Evolutionary conservation across 495 filamentous ascomycete genomes (phyloP).

Genomic region (Penicillium atrosanguineum): DNA sequence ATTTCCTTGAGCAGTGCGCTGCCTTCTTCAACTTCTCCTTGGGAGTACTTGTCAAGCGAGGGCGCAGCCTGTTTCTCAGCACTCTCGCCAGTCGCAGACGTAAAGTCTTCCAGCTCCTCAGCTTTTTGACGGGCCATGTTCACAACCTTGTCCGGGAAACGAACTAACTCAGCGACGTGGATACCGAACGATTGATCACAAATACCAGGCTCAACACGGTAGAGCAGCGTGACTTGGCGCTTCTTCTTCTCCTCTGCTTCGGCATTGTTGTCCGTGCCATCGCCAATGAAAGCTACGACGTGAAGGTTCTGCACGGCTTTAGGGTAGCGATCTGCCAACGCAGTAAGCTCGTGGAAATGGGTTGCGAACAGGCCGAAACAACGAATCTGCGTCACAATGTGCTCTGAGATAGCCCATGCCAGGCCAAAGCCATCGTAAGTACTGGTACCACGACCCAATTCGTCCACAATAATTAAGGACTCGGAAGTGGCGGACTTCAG

Average conservation of each 20-base stretch:
- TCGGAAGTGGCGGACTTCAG: slow-evolving; percentile 94
- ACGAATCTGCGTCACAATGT: slow-evolving; percentile 92
- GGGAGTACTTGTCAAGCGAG: slow-evolving; percentile 58
- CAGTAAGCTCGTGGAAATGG: slow-evolving; percentile 97
- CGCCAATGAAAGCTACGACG: slow-evolving; percentile 90
- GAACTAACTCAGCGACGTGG: slow-evolving; percentile 94
- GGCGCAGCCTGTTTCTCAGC: slow-evolving; percentile 50
- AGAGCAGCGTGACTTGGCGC: slow-evolving; percentile 90
- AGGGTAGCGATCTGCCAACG: slow-evolving; percentile 76
- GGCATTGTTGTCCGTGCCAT: slow-evolving; percentile 33
- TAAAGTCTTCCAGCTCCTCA: slow-evolving; percentile 96
- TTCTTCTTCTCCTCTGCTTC: slow-evolving; percentile 51
- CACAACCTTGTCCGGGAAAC: slow-evolving; percentile 97
- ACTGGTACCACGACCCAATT: slow-evolving; percentile 95
- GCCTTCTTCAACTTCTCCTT: slow-evolving; percentile 89
- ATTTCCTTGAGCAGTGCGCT: slow-evolving; percentile 82
- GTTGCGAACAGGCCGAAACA: slow-evolving; percentile 95
- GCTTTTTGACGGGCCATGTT: slow-evolving; percentile 98
- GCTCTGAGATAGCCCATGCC: slow-evolving; percentile 97
- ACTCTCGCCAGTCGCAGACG: slow-evolving; percentile 55
- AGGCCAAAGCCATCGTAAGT: slow-evolving; percentile 99
- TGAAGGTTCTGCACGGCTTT: slow-evolving; percentile 86
- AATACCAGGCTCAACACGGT: slow-evolving; percentile 92
- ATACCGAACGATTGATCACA: slow-evolving; percentile 98
- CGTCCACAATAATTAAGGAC: slow-evolving; percentile 96